Conservation (phyloP, 495 filamentous ascomycete genomes). For the Beverwykella pulmonaria region DNA sequence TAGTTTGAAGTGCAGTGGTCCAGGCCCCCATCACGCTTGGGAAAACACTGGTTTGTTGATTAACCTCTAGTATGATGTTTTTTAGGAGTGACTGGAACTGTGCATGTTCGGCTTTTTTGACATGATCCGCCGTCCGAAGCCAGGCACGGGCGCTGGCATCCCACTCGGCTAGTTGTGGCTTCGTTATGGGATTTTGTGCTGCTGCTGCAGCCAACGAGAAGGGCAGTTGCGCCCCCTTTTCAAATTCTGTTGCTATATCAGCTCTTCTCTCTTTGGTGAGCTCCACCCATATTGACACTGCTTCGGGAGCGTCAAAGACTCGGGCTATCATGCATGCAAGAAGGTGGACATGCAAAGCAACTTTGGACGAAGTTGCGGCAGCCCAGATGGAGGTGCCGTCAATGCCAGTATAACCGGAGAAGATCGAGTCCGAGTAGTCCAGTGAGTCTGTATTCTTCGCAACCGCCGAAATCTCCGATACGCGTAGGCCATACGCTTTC, state of each 20-base stretch:
- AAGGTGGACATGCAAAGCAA: slow-evolving; percentile 15
- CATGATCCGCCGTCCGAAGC: slow-evolving; percentile 8
- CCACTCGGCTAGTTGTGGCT: slow-evolving; percentile 17
- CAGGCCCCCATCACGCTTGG: slow-evolving; percentile 3
- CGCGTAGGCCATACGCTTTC: slow-evolving; percentile 10
- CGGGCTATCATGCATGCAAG: slow-evolving; percentile 23
- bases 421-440: slow-evolving; percentile 23
- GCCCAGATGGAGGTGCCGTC: slow-evolving; percentile 46
- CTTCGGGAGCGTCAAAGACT: slow-evolving; percentile 4
- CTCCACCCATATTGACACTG: slow-evolving; percentile 20
- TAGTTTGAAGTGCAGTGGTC: background rate
- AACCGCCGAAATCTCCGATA: slow-evolving; percentile 3
- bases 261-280: slow-evolving; percentile 14
- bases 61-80: slow-evolving; percentile 26
- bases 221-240: background rate
- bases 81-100: slow-evolving; percentile 46
- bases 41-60: background rate
- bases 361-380: slow-evolving; percentile 20
- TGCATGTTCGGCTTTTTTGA: slow-evolving; percentile 35
- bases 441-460: background rate
- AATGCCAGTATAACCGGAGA: slow-evolving; percentile 38
- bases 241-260: slow-evolving; percentile 3
- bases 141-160: slow-evolving; percentile 18
- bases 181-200: background rate
- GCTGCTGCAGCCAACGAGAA: background rate